Evolutionary conservation across 2,329 filamentous ascomycete species (phyloP).

Genomic region (Fusarium robinianum): DNA sequence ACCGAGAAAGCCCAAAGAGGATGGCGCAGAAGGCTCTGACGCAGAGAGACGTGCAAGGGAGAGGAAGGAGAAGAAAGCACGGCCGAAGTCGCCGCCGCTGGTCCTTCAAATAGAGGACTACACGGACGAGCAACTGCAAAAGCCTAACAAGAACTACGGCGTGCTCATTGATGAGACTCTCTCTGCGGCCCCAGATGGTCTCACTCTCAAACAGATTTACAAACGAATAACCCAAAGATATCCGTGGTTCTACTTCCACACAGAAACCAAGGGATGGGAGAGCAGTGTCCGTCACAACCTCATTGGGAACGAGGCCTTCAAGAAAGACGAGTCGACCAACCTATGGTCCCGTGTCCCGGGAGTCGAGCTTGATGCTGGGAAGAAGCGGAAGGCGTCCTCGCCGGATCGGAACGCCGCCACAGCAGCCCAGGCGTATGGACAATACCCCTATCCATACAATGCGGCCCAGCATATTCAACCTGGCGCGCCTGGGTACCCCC

Average conservation of each 20-base stretch:
- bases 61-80: conserved; percentile 63
- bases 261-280: conserved; percentile 68
- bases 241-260: conserved; percentile 63
- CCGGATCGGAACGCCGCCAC: conserved; percentile 53
- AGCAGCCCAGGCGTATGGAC: conserved; percentile 45
- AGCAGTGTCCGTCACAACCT: conserved; percentile 68
- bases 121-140: conserved; percentile 61
- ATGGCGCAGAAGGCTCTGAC: conserved; percentile 60
- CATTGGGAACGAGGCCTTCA: conserved; percentile 65
- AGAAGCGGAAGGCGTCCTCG: conserved; percentile 61
- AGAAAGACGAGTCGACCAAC: conserved; percentile 60
- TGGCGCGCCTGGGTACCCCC: conserved; percentile 40
- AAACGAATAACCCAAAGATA: conserved; percentile 63
- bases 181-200: conserved; percentile 56
- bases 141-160: conserved; percentile 66
- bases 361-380: conserved; percentile 63
- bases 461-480: conserved; percentile 42
- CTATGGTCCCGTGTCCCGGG: conserved; percentile 63
- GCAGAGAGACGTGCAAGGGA: conserved; percentile 60
- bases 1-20: conserved; percentile 60
- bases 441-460: conserved; percentile 44
- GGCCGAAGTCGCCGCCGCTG: conserved; percentile 64
- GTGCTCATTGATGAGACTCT: conserved; percentile 65
- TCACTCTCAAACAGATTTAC: conserved; percentile 66
- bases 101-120: conserved; percentile 60